Percentiles rank a stretch among this genome's conserved stretches.
phyloP scores from a whole-genome alignment of 1,284 basidiomycete species.

The Ustilago trichophora region DNA sequence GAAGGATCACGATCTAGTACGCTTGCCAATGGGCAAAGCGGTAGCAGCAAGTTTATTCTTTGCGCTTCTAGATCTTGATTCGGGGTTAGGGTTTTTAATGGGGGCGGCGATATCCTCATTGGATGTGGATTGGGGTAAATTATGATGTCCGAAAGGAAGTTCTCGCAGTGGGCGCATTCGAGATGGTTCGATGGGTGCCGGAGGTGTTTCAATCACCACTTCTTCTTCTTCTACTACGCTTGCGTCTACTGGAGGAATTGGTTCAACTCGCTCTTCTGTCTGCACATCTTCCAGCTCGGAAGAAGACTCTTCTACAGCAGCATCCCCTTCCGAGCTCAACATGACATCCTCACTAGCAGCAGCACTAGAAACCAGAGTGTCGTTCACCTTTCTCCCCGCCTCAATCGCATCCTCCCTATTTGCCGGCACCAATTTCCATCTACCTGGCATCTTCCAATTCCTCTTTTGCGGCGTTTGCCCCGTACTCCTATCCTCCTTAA shows the following conservation, averaged over 20 bases:
- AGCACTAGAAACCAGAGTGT: conserved; percentile 4
- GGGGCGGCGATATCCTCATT: conserved; percentile 14
- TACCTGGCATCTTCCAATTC: conserved; percentile 27
- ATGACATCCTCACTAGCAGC: conserved; percentile 1
- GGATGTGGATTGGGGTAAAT: conserved; percentile 20
- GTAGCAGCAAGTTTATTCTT: conserved; percentile 44
- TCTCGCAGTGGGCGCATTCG: conserved; percentile 29
- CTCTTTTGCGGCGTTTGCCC: conserved; percentile 56
- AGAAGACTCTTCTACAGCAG: neutral
- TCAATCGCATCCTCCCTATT: conserved; percentile 45
- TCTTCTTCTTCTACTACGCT: neutral
- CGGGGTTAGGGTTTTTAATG: too few relatives aligned
- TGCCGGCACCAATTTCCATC: conserved; percentile 47
- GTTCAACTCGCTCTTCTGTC: neutral
- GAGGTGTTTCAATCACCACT: too few relatives aligned
- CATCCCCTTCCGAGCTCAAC: conserved; percentile 19
- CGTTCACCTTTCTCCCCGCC: conserved; percentile 21
- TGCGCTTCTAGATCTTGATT: conserved; percentile 16
- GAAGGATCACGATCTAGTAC: too few relatives aligned
- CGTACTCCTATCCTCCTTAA: conserved; percentile 36
- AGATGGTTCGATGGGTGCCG: too few relatives aligned
- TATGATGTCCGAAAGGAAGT: conserved; percentile 29
- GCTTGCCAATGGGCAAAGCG: conserved; percentile 32
- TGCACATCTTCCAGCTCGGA: conserved; percentile 6
- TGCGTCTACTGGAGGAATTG: neutral